A percentile compares a stretch with the other conserved stretches of the same genome.
Evolutionary conservation across 805 yeast genomes (phyloP).

Genomic region (Sungouiella blattae): DNA sequence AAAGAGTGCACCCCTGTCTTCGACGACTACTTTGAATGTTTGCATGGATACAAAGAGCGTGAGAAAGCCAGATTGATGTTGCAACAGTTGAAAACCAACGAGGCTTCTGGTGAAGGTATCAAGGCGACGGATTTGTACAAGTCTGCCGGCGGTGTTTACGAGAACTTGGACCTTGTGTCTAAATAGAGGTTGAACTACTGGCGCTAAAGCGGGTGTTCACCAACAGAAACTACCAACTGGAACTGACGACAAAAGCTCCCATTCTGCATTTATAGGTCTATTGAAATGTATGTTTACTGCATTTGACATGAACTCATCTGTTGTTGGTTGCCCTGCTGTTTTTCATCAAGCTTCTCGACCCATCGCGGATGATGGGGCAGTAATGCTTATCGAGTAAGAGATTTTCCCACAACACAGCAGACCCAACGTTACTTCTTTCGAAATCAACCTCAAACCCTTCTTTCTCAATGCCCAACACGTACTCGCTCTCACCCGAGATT

Average conservation of each 20-base stretch:
- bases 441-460: constrained; percentile 48
- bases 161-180: constrained; percentile 39
- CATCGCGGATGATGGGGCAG: constrained; percentile 75
- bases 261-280: background rate
- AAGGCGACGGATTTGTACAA: constrained; percentile 43
- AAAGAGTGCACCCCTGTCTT: constrained; percentile 42
- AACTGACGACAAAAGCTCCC: too few relatives aligned
- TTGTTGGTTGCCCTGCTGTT: constrained; percentile 25
- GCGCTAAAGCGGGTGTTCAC: constrained; percentile 1
- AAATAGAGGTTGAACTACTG: background rate
- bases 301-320: background rate
- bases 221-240: too few relatives aligned
- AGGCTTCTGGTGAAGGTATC: constrained; percentile 36
- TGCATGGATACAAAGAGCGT: constrained; percentile 45
- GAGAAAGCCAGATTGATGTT: constrained; percentile 43
- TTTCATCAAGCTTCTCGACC: constrained; percentile 43
- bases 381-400: constrained; percentile 77
- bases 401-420: constrained; percentile 89
- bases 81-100: constrained; percentile 45
- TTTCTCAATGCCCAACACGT: constrained; percentile 55
- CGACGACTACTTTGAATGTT: constrained; percentile 46
- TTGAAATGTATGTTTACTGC: constrained; percentile 1
- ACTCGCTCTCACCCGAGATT: constrained; percentile 67
- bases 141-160: constrained; percentile 38
- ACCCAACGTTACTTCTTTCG: constrained; percentile 78